Evolutionary conservation across 2,329 filamentous ascomycete genomes (phyloP), one percentile per base, ranked within the genome.

Genomic region (Cercospora sp.): DNA sequence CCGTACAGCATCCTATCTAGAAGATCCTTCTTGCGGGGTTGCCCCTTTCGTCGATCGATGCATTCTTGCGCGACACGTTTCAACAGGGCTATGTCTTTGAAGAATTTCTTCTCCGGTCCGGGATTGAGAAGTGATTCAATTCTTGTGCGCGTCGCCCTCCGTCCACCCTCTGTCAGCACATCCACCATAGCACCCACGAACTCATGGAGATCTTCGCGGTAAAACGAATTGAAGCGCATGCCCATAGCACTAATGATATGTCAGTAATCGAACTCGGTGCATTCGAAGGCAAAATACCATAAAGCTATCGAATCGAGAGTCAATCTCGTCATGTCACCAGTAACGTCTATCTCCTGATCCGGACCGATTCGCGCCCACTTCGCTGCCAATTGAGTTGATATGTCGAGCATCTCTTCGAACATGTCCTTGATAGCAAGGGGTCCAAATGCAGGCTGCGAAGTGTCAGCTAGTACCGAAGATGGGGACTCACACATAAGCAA

Each of bases 271-370:
- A n/a, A n/a, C n/a, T n/a, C n/a, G n/a, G n/a, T n/a, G n/a, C n/a
- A n/a, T n/a, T n/a, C n/a, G n/a, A n/a, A n/a, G n/a, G n/a, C n/a
- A n/a, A n/a, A n/a, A n/a, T n/a, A 28, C 26, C 26, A 28, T 5
- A 28, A 5, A 3, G 89, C 89, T 10, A 93, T 84, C 0, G 90
- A 90, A 75, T 93, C 91, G 2, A 93, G 83, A 0, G 90, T 88
- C 36, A 93, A 80, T n/a, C 90, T 85, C 2, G 90, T 91, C 70
- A 91, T 91, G 76, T 92, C 89, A 20, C 90, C 87, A 0, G 86
- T 84, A 0, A 87, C 85, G 53, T 83, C 80, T 66, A 93, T 90
- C 8, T 84, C 81, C 42, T 83, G 76, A 1, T 82, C 77, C 1
- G 87, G 80, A 0, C 90, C 91, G 71, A 80, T 75, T 12, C 82